Conservation (phyloP, 768 basidiomycete genomes). For the Steccherinum ochraceum region DNA sequence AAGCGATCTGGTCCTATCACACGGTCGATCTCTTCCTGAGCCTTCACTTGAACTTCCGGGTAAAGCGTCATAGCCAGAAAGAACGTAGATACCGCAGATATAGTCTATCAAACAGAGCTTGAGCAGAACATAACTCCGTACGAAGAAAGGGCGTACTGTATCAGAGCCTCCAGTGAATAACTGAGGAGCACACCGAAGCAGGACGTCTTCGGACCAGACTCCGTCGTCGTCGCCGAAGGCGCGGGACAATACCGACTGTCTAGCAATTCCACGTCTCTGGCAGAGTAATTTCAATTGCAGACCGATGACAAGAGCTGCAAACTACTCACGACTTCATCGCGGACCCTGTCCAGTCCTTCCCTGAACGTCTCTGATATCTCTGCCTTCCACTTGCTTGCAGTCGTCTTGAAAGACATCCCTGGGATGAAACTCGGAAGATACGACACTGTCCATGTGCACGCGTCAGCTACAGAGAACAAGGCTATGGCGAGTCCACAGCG, state of each 20-base stretch:
- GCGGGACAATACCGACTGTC: background rate
- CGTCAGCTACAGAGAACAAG: no score
- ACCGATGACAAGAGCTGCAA: background rate
- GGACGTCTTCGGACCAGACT: background rate
- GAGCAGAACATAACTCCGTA: no score
- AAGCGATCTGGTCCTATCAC: constrained; percentile 26
- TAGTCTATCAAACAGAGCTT: no score
- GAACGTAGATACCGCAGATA: constrained; percentile 11
- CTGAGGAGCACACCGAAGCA: background rate
- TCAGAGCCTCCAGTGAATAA: background rate
- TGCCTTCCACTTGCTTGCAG: background rate
- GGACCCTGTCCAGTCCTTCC: background rate
- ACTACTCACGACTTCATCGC: background rate
- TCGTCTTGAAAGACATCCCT: background rate
- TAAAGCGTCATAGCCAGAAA: constrained; percentile 32
- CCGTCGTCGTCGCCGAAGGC: background rate
- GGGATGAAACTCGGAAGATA: background rate
- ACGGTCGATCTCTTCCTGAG: constrained; percentile 33
- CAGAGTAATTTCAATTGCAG: background rate
- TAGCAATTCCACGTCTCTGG: background rate
- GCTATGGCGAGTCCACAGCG: no score
- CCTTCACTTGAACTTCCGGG: constrained; percentile 29
- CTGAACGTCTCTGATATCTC: background rate
- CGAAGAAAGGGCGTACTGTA: background rate
- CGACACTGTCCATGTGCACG: background rate